A percentile compares a stretch with the other conserved stretches of the same genome.
These are phyloP conservation scores for Hypoxylon perforatum DNA, from an alignment of 495 filamentous ascomycete species.

Conservation along the genomic window DNA sequence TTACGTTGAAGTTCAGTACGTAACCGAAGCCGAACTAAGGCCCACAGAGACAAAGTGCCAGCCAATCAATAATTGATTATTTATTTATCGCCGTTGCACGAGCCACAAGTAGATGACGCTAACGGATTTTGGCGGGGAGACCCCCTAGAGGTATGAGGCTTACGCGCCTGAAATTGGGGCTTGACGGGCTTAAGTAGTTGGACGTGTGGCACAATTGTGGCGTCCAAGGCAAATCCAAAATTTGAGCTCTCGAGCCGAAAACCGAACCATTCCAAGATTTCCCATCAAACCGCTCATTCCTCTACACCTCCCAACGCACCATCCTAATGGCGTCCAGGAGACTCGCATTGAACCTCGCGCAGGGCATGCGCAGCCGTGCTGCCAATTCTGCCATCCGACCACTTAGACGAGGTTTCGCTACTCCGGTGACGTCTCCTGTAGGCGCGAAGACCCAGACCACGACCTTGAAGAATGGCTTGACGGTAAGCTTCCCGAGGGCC, in stretches of 20 bases:
- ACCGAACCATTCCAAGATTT: conserved; percentile 45
- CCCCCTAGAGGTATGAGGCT: conserved; percentile 19
- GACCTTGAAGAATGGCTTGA: conserved; percentile 95
- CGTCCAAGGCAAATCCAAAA: conserved; percentile 45
- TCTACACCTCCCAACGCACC: conserved; percentile 50
- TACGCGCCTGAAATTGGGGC: conserved; percentile 1
- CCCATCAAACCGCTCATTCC: conserved; percentile 61
- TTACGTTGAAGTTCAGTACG: background rate
- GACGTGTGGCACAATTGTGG: background rate
- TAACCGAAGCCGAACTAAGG: conserved; percentile 2
- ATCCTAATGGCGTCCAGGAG: conserved; percentile 89
- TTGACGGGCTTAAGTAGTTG: background rate
- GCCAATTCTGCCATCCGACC: conserved; percentile 77
- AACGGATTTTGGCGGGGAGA: conserved; percentile 22
- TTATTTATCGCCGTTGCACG: conserved; percentile 2
- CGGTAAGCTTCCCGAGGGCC: conserved; percentile 69
- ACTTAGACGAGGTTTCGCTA: conserved; percentile 84
- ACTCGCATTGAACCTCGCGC: conserved; percentile 87
- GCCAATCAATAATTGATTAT: conserved; percentile 47
- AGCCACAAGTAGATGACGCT: conserved; percentile 30
- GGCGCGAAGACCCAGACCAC: conserved; percentile 88
- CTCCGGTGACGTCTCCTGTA: conserved; percentile 73
- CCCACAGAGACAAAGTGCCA: background rate
- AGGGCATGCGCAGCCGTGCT: conserved; percentile 84
- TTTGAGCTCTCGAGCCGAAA: conserved; percentile 46